Percentiles rank a stretch among this genome's conserved stretches.
Conservation (phyloP, 2,329 filamentous ascomycete species). For the Xylaria sp. region DNA sequence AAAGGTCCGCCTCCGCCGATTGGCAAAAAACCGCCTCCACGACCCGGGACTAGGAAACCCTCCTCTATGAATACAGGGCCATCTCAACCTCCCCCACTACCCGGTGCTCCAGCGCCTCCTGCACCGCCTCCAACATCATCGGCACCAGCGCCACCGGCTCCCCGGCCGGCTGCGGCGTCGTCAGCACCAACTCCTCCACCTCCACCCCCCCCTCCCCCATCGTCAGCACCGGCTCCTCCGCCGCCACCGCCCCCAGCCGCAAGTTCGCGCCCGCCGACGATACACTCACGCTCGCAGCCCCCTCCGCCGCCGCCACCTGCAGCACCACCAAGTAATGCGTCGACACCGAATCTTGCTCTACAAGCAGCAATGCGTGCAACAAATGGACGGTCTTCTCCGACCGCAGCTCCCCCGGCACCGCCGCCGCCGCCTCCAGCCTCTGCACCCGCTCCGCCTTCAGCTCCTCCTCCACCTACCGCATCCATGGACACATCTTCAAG, state of each 20-base stretch:
- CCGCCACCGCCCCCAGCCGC: constrained; percentile 55
- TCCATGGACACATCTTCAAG: constrained; percentile 44
- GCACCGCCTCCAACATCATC: constrained; percentile 56
- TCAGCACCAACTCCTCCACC: constrained; percentile 51
- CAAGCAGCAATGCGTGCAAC: constrained; percentile 55
- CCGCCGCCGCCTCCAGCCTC: constrained; percentile 53
- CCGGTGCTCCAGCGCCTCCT: constrained; percentile 48
- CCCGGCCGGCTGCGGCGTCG: constrained; percentile 33
- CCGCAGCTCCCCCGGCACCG: constrained; percentile 51
- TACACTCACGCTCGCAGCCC: constrained; percentile 47
- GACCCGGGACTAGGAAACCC: constrained; percentile 69
- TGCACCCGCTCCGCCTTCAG: constrained; percentile 55
- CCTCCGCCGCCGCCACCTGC: constrained; percentile 53
- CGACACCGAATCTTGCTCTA: constrained; percentile 52
- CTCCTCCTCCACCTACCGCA: constrained; percentile 56
- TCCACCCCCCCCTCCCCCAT: constrained; percentile 48
- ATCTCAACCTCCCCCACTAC: constrained; percentile 47
- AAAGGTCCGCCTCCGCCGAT: constrained; percentile 80
- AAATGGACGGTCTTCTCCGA: constrained; percentile 49
- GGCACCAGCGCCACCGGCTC: constrained; percentile 50
- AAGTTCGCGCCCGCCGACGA: constrained; percentile 39
- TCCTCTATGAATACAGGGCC: constrained; percentile 49
- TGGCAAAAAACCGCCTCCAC: constrained; percentile 77
- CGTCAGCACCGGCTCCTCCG: constrained; percentile 47
- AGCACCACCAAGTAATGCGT: constrained; percentile 34